These are phyloP conservation scores for Cyberlindnera galapagoensis DNA, from an alignment of 805 yeast genomes.

Conservation along the genomic window DNA sequence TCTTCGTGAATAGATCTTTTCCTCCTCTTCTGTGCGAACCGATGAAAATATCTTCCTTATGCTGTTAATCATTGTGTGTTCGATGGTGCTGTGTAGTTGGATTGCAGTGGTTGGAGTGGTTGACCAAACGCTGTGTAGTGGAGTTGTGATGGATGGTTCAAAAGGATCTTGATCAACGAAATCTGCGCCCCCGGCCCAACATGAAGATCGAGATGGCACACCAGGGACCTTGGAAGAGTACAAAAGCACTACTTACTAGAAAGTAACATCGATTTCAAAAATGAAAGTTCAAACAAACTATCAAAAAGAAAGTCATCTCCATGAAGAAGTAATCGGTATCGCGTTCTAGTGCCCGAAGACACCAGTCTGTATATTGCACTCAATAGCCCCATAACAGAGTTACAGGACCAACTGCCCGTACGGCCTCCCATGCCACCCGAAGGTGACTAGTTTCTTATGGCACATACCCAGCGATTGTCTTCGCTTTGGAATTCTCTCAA, in stretches of 20 bases:
- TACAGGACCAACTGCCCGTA: constrained; percentile 47
- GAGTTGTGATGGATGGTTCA: not conserved
- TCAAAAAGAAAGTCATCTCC: constrained; percentile 27
- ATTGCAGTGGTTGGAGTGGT: not conserved
- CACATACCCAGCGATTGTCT: constrained; percentile 50
- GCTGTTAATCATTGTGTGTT: constrained; percentile 72
- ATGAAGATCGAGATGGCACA: too few relatives aligned
- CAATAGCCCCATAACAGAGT: constrained; percentile 37
- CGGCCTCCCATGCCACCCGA: constrained; percentile 42
- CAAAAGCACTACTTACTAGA: too few relatives aligned
- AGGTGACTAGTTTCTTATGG: constrained; percentile 40
- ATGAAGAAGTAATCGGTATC: constrained; percentile 55
- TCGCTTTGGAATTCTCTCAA: constrained; percentile 53
- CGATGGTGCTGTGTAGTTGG: constrained; percentile 25
- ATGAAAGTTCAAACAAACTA: too few relatives aligned
- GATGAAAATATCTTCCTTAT: constrained; percentile 74
- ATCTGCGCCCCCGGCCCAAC: too few relatives aligned
- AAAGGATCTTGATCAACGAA: too few relatives aligned
- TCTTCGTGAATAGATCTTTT: constrained; percentile 62
- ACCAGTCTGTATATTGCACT: constrained; percentile 55
- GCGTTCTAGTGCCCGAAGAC: constrained; percentile 32
- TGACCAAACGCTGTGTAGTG: too few relatives aligned
- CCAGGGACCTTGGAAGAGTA: too few relatives aligned
- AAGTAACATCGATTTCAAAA: too few relatives aligned
- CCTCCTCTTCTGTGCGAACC: constrained; percentile 82